Evolutionary conservation across 2,329 filamentous ascomycete species (phyloP).

Genomic region (Alternaria atra): DNA sequence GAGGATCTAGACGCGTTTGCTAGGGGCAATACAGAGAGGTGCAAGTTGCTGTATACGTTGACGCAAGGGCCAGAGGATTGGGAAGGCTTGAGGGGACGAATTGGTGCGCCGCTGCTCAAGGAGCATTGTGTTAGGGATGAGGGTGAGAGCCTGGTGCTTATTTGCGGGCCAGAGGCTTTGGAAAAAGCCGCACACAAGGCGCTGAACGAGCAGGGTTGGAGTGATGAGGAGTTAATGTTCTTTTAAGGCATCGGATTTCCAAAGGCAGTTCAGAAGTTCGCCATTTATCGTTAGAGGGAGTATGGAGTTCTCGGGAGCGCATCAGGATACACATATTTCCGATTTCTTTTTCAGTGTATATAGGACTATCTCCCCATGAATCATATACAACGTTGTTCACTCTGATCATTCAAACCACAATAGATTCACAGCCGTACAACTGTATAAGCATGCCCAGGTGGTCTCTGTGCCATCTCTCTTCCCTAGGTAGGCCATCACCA

Average conservation of each 20-base stretch:
- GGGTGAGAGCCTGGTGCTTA: slow-evolving; percentile 69
- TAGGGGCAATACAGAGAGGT: slow-evolving; percentile 63
- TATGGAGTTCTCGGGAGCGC: neutral
- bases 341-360: neutral
- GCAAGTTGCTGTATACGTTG: slow-evolving; percentile 74
- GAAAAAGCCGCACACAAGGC: slow-evolving; percentile 71
- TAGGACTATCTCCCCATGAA: neutral
- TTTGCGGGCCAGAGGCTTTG: slow-evolving; percentile 81
- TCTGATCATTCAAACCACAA: neutral
- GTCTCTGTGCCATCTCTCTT: neutral
- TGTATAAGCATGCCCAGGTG: too few species aligned
- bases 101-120: slow-evolving; percentile 70
- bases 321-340: neutral
- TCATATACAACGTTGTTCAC: neutral
- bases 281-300: neutral
- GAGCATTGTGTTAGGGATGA: slow-evolving; percentile 63
- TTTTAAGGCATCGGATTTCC: slow-evolving; percentile 61
- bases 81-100: slow-evolving; percentile 73
- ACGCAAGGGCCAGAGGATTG: slow-evolving; percentile 71
- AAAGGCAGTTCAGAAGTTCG: neutral
- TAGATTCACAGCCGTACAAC: neutral
- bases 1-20: slow-evolving; percentile 74
- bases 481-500: too few species aligned
- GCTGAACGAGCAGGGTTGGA: slow-evolving; percentile 72
- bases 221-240: slow-evolving; percentile 75